Percentiles rank a stretch among this genome's conserved stretches.
Evolutionary conservation across 768 basidiomycete species (phyloP).

Genomic region (Mycena metata): DNA sequence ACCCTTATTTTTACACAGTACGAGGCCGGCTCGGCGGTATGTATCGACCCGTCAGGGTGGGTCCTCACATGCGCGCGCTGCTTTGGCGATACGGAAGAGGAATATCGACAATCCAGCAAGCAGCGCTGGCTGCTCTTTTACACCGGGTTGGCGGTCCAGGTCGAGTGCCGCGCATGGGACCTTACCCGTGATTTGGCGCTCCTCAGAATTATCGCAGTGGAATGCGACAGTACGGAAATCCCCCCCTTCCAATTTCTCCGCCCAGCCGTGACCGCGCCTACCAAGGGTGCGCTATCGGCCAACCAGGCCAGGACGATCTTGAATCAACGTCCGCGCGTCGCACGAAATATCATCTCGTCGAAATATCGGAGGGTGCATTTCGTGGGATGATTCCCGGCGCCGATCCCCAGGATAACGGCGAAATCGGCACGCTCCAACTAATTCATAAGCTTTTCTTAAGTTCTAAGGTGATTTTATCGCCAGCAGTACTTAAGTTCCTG

Average conservation of each 20-base stretch:
- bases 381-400: conserved; percentile 11
- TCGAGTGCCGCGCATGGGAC: conserved; percentile 23
- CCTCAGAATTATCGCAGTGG: conserved; percentile 5
- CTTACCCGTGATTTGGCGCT: conserved; percentile 19
- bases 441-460: too few relatives aligned
- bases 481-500: too few relatives aligned
- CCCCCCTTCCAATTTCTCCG: background rate
- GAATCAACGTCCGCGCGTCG: conserved; percentile 16
- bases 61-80: conserved; percentile 22
- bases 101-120: background rate
- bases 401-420: conserved; percentile 21
- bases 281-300: conserved; percentile 3
- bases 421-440: conserved; percentile 25
- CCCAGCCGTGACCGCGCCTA: background rate
- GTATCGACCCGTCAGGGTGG: conserved; percentile 14
- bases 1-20: conserved; percentile 18
- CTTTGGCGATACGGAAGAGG: conserved; percentile 17
- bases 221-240: background rate
- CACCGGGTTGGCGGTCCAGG: conserved; percentile 12
- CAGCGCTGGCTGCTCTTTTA: conserved; percentile 21
- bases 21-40: conserved; percentile 21
- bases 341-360: conserved; percentile 7
- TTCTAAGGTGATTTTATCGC: too few relatives aligned
- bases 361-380: background rate
- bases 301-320: conserved; percentile 25